Base-by-base conservation (phyloP, 106 monocot genomes). In the Vanilla planifolia region DNA sequence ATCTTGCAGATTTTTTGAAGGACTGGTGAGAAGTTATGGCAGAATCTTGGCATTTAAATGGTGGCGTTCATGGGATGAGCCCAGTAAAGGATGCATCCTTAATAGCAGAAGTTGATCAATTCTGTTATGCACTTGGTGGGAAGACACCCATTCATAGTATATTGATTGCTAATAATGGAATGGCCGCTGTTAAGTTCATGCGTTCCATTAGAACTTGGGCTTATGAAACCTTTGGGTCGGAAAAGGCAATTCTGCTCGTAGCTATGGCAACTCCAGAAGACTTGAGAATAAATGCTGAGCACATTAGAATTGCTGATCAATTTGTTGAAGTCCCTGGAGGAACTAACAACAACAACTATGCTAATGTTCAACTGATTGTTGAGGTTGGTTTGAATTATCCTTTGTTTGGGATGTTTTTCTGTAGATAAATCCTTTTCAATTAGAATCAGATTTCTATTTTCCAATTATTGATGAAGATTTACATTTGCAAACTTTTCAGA, bases 261-360 rank as follows among this genome's bases (percentile, higher is more conserved):
- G 98, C 85, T 23, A 98, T 98, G 98, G 98, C 98, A 40, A 98
- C 98, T 43, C 98, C 92, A 19, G 92, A 98, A 64, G 98, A 98
- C 48, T 78, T 98, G 77, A 88, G 79, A 64, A 98, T 98, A 33
- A 98, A 98, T 71, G 98, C 98, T 0, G 98, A 98, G 55, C 92
- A 98, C 66, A 92, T 98, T 62, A 88, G 98, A 59, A 98, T 98
- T 65, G 92, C 92, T 16, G 98, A 98, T 71, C 98, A 98, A 65
- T 98, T 98, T 66, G 79, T 98, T 43, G 98, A 98, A 73, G 92
- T 92, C 55, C 98, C 92, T 4, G 98, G 98, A 1, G 98, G 98
- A 48, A 98, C 98, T 8, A 98, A 98, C 62, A 98, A 98, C 40
- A 98, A 98, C 33, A 98, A 98, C 45, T 98, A 98, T 82, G 98